phyloP scores from a whole-genome alignment of 495 filamentous ascomycete species.

The Sabuloglossum arenarium region DNA sequence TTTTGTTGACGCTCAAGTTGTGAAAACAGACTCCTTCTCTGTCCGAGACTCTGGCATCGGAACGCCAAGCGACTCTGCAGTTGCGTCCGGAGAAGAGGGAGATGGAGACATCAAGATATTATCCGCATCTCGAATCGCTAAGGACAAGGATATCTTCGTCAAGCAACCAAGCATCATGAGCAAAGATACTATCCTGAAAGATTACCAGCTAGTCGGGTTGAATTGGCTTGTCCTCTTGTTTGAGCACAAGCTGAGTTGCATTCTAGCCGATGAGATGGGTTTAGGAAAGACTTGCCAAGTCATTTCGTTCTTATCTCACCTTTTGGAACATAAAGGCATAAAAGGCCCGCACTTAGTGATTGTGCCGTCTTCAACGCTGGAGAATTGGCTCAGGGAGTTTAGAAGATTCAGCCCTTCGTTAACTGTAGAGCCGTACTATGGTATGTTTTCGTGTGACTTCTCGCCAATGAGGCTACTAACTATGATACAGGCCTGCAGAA shows the following conservation, averaged over 20 bases:
- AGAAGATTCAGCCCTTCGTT: conserved; percentile 62
- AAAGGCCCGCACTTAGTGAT: conserved; percentile 71
- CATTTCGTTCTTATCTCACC: conserved; percentile 72
- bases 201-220: conserved; percentile 83
- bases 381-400: conserved; percentile 91
- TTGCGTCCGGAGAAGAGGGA: conserved; percentile 19
- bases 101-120: conserved; percentile 23
- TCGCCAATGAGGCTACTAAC: neutral
- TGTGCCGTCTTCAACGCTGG: conserved; percentile 78
- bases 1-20: conserved; percentile 21
- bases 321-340: conserved; percentile 37
- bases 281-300: conserved; percentile 95
- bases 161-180: conserved; percentile 57
- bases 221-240: conserved; percentile 84
- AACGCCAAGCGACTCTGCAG: conserved; percentile 35
- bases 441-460: conserved; percentile 9
- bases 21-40: conserved; percentile 9
- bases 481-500: conserved; percentile 23
- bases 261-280: conserved; percentile 95
- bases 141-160: conserved; percentile 27
- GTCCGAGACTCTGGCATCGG: conserved; percentile 51
- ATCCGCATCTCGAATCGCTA: conserved; percentile 14
- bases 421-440: conserved; percentile 65
- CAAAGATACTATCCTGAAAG: conserved; percentile 51
- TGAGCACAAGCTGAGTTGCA: conserved; percentile 55